Evolutionary conservation across 1,284 basidiomycete species (phyloP), one percentile per base, ranked within the genome.

Genomic region (Laetiporus sulphureus): DNA sequence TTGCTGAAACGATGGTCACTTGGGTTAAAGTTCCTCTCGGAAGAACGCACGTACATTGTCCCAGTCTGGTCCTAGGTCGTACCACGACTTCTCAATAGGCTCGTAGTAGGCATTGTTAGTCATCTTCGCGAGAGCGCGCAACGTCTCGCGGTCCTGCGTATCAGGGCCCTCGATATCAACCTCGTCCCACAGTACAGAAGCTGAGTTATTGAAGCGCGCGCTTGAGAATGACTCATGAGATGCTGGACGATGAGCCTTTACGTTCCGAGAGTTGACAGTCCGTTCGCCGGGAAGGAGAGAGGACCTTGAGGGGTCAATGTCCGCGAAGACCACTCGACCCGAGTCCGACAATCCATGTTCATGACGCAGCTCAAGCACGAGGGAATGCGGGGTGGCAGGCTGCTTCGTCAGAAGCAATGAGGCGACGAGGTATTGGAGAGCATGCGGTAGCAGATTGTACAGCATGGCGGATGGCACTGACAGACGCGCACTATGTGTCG

Each of bases 121-220:
- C 90, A 99, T 97, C 75, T 91, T 96, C 11, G 92, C 95, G 24
- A 99, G 72, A 22, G 78, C 68, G 13, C 87, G 70, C 19, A 99
- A 66, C 1, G 90, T 89, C 48, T 83, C 75, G n/a, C 91, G 72
- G 50, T 81, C 78, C 30, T 80, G 77, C 12, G 90, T 72, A 59
- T 98, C 77, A 13, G 85, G 86, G 0, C 67, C 79, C 4, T 61
- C 29, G 3, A 80, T 61, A 40, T 78, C 75, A 12, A 75, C 69
- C 52, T 77, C 73, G 7, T 77, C 67, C 85, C 86, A 89, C 2
- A 63, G 57, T 19, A 78, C 64, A 38, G 65, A 13, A 15, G 13
- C 7, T 18, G 32, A 38, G 5, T 41, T 41, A 20, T 65, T 66
- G 21, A 60, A 52, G 10, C 76, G 68, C 13, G 76, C 74, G 22